A percentile compares a stretch with the other conserved stretches of the same genome.
Evolutionary conservation across 768 basidiomycete species (phyloP).

Genomic region (Leccinum variicolor): DNA sequence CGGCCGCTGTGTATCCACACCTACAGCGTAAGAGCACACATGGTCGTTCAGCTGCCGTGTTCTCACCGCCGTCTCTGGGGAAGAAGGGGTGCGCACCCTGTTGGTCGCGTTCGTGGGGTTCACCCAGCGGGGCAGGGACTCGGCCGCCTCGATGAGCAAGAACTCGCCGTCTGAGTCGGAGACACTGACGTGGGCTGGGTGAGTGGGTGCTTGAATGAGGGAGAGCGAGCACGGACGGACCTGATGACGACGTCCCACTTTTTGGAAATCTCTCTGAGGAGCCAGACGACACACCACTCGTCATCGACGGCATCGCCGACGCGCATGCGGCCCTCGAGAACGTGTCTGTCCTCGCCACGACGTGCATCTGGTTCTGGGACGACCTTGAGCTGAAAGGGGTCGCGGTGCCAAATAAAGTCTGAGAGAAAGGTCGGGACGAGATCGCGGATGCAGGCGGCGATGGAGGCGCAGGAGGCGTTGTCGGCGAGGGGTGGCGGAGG

Average conservation of each 20-base stretch:
- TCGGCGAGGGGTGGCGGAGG: conserved; percentile 53
- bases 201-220: not conserved
- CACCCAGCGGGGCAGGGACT: conserved; percentile 85
- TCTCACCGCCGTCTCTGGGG: conserved; percentile 31
- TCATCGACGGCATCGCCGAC: conserved; percentile 98
- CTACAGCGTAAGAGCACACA: conserved; percentile 42
- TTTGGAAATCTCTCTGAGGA: conserved; percentile 71
- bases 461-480: conserved; percentile 55
- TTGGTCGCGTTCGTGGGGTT: conserved; percentile 89
- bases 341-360: conserved; percentile 38
- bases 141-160: conserved; percentile 93
- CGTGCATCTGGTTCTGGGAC: conserved; percentile 41
- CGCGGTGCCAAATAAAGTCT: conserved; percentile 79
- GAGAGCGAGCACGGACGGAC: conserved; percentile 40
- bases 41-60: conserved; percentile 28
- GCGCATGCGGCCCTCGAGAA: conserved; percentile 80
- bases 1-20: conserved; percentile 86
- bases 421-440: conserved; percentile 54
- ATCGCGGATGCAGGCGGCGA: conserved; percentile 64
- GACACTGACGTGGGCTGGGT: conserved; percentile 29
- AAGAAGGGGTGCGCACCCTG: conserved; percentile 61
- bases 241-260: conserved; percentile 81
- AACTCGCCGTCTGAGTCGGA: conserved; percentile 96
- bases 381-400: conserved; percentile 76
- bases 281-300: conserved; percentile 94